Base-by-base conservation (phyloP, 805 yeast species). In the Yamadazyma takamatsuzukensis region DNA sequence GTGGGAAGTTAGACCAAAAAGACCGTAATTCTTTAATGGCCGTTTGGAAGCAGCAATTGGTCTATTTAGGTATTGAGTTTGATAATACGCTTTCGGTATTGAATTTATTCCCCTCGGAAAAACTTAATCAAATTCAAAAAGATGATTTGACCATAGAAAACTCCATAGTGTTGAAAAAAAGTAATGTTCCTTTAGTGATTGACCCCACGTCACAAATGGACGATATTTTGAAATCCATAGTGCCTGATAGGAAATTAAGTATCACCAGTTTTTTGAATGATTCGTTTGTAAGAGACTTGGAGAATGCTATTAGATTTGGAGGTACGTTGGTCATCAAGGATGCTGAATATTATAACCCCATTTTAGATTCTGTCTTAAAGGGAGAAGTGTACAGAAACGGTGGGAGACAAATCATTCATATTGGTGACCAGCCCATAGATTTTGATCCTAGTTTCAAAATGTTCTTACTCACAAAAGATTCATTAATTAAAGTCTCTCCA, bases 261-360 rank as follows among this genome's bases (percentile, higher is more conserved):
- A 50, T 78, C 0, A 75, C 95, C 0, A 83, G 94, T 46, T 85
- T 90, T 48, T 54, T 82, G 27, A 87, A 83, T 45, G 72, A 68
- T 4, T 74, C 81, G 0, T 84, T 80, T 51, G 51, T 72, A 3
- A 80, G 78, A 42, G 82, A 76, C 26, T 49, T 90, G 11, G 95
- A 88, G 51, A 83, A 86, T 47, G 81, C 95, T 0, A 51, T 89
- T 17, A 64, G 93, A 42, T 89, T 89, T 65, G 97, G 97, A 4
- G 87, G 85, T 2, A 47, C 74, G 1, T 61, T 90, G 6, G 49
- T 89, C 10, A 68, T 90, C 12, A 76, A 76, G 43, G 90, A 90
- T 57, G 88, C 89, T 3, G 97, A 90, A 48, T 61, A 70, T 43
- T 79, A 74, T 48, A 90, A 90, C 51, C 95, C 96, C 0, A 58